A percentile compares a stretch with the other conserved stretches of the same genome.
phyloP scores from a whole-genome alignment of 768 basidiomycete genomes.

The Termitomyces sp. region DNA sequence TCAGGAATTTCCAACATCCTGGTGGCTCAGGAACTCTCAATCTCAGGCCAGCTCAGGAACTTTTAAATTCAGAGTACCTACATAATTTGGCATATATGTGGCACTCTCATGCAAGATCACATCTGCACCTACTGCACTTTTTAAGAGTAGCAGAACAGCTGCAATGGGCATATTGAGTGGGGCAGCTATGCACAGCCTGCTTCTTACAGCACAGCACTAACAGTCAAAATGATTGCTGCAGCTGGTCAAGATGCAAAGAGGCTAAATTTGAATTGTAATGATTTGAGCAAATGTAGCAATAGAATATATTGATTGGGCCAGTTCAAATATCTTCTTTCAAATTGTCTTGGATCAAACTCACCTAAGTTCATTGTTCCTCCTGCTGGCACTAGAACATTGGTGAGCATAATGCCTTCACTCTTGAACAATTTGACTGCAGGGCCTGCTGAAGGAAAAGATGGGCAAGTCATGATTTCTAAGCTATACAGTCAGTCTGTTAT shows the following conservation, averaged over 20 bases:
- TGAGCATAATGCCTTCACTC: slow-evolving; percentile 38
- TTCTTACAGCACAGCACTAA: slow-evolving; percentile 34
- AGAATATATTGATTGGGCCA: slow-evolving; percentile 62
- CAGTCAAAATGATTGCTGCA: slow-evolving; percentile 54
- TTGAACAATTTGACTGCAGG: slow-evolving; percentile 41
- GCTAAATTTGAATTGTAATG: slow-evolving; percentile 45
- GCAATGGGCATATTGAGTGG: slow-evolving; percentile 31
- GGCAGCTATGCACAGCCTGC: slow-evolving; percentile 37
- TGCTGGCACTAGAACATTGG: slow-evolving; percentile 38
- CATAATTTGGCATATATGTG: slow-evolving; percentile 34
- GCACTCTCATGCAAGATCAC: slow-evolving; percentile 61
- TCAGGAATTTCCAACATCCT: too few species aligned
- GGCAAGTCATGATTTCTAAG: too few species aligned
- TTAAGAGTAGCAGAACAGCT: slow-evolving; percentile 56
- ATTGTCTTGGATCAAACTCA: slow-evolving; percentile 43
- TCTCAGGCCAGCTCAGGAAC: too few species aligned
- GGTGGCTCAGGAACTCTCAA: too few species aligned
- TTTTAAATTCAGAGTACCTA: too few species aligned
- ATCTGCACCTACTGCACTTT: slow-evolving; percentile 59
- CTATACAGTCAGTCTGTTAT: too few species aligned
- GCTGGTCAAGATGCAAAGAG: slow-evolving; percentile 56
- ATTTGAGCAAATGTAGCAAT: slow-evolving; percentile 49
- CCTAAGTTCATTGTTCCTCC: slow-evolving; percentile 44
- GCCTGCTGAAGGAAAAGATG: slow-evolving; percentile 47
- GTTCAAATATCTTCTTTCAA: slow-evolving; percentile 19